Conservation (phyloP, 345 rosid genomes). For the Excoecaria agallocha region DNA sequence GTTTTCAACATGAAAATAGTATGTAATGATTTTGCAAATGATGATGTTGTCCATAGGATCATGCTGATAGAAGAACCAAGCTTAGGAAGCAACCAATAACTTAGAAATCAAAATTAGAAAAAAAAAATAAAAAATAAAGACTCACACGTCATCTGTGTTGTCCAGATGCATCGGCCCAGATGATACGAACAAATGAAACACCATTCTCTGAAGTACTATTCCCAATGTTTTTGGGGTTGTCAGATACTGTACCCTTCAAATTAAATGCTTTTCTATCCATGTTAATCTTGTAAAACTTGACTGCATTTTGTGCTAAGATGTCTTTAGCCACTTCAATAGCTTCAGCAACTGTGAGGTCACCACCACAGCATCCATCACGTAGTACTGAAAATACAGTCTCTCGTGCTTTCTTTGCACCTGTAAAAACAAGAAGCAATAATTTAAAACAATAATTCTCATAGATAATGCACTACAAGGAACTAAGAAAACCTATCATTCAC, state of each 20-base stretch:
- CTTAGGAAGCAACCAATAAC: conserved; percentile 3
- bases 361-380: conserved; percentile 60
- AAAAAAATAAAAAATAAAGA: not conserved
- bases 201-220: conserved; percentile 26
- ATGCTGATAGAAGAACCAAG: not conserved
- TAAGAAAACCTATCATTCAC: not conserved
- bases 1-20: conserved; percentile 5
- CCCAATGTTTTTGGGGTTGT: conserved; percentile 25
- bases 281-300: conserved; percentile 66
- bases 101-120: not conserved
- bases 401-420: conserved; percentile 87
- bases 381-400: conserved; percentile 69
- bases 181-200: conserved; percentile 60
- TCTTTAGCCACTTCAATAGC: conserved; percentile 82
- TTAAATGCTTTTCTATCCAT: conserved; percentile 16
- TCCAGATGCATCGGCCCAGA: conserved; percentile 95
- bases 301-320: conserved; percentile 64
- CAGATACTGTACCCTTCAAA: conserved; percentile 28
- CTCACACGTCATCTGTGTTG: conserved; percentile 95
- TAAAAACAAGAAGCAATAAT: conserved; percentile 10
- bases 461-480: conserved; percentile 10
- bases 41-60: not conserved
- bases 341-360: conserved; percentile 70
- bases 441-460: conserved; percentile 13
- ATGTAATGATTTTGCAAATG: not conserved